A percentile compares a stretch with the other conserved stretches of the same genome.
Evolutionary conservation across 192 early-diverging fungal species (phyloP).

Genomic region (Coemansia sp.): DNA sequence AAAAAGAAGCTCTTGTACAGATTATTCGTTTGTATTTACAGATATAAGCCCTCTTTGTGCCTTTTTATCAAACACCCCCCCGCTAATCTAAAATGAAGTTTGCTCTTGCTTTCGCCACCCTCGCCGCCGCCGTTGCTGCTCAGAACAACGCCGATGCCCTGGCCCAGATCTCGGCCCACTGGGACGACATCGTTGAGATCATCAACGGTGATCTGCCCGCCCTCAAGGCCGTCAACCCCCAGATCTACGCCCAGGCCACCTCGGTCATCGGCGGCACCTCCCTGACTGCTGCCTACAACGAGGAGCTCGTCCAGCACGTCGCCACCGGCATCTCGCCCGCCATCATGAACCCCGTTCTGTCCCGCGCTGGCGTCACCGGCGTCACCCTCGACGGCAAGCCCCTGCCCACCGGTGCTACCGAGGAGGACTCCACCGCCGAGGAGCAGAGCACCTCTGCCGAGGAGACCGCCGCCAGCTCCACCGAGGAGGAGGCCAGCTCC

Average conservation of each 20-base stretch:
- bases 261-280: constrained; percentile 35
- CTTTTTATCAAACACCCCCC: constrained; percentile 5
- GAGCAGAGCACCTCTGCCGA: constrained; percentile 2
- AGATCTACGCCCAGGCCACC: constrained; percentile 36
- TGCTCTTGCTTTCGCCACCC: constrained; percentile 19
- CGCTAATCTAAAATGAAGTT: constrained; percentile 29
- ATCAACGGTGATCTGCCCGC: constrained; percentile 36
- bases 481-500: neutral
- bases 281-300: constrained; percentile 28
- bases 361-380: constrained; percentile 36
- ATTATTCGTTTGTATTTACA: no score
- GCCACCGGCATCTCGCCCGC: constrained; percentile 42
- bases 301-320: constrained; percentile 35
- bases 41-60: no score
- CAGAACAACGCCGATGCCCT: constrained; percentile 26
- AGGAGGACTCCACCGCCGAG: neutral
- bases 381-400: constrained; percentile 40
- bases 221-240: constrained; percentile 32
- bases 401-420: constrained; percentile 9
- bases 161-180: constrained; percentile 32
- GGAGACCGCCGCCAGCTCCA: neutral
- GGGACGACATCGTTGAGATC: constrained; percentile 24
- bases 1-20: no score
- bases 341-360: constrained; percentile 41
- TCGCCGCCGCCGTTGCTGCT: constrained; percentile 3